Percentiles rank a stretch among this genome's conserved stretches.
Conservation (phyloP, 768 basidiomycete species). For the Termitomyces heimii region DNA sequence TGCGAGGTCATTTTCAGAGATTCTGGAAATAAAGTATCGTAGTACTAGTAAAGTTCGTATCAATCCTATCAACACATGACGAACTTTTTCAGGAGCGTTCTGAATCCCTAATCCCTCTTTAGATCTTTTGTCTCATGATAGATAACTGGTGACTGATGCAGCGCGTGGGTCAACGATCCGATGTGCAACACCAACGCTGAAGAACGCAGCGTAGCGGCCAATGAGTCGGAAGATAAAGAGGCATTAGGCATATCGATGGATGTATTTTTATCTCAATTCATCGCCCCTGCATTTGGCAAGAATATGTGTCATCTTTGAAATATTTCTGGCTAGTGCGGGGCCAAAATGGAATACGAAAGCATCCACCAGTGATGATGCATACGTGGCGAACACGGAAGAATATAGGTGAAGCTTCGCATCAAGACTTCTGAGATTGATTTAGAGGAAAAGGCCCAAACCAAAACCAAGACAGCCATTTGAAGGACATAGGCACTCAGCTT, state of each 20-base stretch:
- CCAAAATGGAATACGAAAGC: neutral
- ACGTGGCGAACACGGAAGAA: neutral
- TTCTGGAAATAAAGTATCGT: neutral
- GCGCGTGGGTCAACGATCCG: conserved; percentile 1
- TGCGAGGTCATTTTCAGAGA: neutral
- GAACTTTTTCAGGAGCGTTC: neutral
- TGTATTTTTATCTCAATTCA: neutral
- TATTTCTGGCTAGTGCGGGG: neutral
- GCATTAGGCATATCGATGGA: neutral
- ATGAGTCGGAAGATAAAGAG: neutral
- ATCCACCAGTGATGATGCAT: neutral
- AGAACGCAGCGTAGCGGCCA: neutral
- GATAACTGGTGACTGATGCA: conserved; percentile 10
- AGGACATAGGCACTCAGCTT: neutral
- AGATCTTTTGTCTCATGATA: conserved; percentile 7
- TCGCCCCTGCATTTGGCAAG: neutral
- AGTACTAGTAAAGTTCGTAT: neutral
- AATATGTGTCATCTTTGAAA: neutral
- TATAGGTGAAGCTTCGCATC: neutral
- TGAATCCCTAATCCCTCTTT: neutral
- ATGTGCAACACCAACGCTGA: neutral
- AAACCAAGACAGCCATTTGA: neutral
- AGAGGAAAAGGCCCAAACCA: neutral
- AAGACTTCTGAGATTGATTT: neutral
- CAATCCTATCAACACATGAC: conserved; percentile 3